Evolutionary conservation across 495 filamentous ascomycete species (phyloP).

Genomic region (Neurospora sp.): DNA sequence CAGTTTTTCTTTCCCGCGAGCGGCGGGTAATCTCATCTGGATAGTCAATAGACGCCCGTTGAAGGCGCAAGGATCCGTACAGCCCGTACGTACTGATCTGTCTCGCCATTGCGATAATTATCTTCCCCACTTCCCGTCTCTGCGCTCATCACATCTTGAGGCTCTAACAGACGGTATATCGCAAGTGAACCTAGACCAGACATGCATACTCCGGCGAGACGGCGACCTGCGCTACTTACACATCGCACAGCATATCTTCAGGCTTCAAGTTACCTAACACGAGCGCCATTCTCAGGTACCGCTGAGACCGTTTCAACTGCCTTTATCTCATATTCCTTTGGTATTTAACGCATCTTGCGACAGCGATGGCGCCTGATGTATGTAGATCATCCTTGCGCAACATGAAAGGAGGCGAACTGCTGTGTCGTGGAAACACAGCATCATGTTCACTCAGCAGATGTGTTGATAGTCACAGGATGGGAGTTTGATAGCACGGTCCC

Average conservation of each 20-base stretch:
- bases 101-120: no score
- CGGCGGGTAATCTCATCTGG: neutral
- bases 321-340: no score
- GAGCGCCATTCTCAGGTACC: neutral
- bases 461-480: neutral
- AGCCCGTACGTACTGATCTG: no score
- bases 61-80: neutral
- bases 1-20: neutral
- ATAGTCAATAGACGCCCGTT: neutral
- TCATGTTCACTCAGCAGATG: neutral
- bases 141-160: neutral
- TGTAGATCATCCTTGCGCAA: neutral
- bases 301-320: neutral
- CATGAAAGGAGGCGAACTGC: no score
- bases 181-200: neutral
- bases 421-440: neutral
- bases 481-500: no score
- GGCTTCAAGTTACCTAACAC: neutral
- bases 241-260: neutral
- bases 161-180: neutral
- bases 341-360: no score
- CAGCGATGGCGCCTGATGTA: neutral
- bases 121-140: neutral
- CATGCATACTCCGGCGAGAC: neutral
- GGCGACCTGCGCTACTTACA: neutral